phyloP scores from a whole-genome alignment of 306 rosid species.

The Vachellia collinsii region DNA sequence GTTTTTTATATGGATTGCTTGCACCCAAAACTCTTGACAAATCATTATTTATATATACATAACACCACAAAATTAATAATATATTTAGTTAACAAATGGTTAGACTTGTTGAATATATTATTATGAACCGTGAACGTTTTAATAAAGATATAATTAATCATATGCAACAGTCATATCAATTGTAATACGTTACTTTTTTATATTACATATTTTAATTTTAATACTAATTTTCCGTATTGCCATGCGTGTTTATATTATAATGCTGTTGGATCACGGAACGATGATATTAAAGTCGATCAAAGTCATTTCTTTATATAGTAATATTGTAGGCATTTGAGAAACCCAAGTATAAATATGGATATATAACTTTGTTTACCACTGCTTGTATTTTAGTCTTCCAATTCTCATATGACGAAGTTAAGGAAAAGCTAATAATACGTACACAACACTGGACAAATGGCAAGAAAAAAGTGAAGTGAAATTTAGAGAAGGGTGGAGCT shows the following conservation, averaged over 20 bases:
- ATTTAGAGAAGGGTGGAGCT: background rate
- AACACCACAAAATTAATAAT: background rate
- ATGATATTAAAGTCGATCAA: background rate
- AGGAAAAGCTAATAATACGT: background rate
- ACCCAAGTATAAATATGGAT: background rate
- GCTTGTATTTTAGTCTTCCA: background rate
- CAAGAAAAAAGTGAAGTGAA: background rate
- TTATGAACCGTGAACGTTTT: background rate
- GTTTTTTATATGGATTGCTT: too few species aligned
- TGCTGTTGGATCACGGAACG: background rate
- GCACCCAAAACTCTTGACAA: background rate
- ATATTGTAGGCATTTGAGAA: background rate
- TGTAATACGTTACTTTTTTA: background rate
- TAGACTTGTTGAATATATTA: background rate
- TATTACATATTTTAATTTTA: background rate
- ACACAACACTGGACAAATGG: background rate
- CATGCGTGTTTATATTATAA: background rate
- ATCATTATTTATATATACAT: background rate
- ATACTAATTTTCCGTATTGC: background rate
- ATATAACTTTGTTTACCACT: background rate
- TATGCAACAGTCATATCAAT: background rate
- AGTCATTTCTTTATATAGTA: background rate
- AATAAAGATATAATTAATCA: background rate
- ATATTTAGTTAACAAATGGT: too few species aligned
- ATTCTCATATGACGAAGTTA: background rate